Evolutionary conservation across 2,329 filamentous ascomycete genomes (phyloP).

Genomic region (Exutisphaerella laricina): DNA sequence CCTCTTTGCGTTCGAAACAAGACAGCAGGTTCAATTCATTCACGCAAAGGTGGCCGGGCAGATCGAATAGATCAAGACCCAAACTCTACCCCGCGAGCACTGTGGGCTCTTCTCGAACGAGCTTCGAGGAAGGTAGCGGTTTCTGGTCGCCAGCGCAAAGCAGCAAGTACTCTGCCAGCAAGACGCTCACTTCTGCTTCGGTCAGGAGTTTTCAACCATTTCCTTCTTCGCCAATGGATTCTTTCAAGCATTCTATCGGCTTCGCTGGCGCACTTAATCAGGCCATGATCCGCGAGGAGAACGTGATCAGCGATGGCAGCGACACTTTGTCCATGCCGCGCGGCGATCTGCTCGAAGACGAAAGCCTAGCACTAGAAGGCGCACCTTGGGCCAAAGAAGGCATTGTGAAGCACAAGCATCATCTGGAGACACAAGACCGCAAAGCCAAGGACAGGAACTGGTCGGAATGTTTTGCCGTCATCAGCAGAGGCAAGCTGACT

Average conservation of each 20-base stretch:
- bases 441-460: constrained; percentile 91
- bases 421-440: constrained; percentile 84
- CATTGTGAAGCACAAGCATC: constrained; percentile 91
- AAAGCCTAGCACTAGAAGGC: constrained; percentile 82
- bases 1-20: constrained; percentile 61
- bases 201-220: constrained; percentile 82
- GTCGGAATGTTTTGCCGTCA: constrained; percentile 91
- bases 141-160: constrained; percentile 87
- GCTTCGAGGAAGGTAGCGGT: constrained; percentile 83
- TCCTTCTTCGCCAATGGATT: constrained; percentile 51
- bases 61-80: constrained; percentile 78
- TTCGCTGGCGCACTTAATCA: constrained; percentile 96
- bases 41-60: constrained; percentile 62
- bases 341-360: constrained; percentile 69
- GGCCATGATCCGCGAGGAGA: constrained; percentile 89
- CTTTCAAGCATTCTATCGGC: constrained; percentile 91
- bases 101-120: constrained; percentile 85
- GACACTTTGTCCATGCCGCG: constrained; percentile 27
- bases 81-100: constrained; percentile 70
- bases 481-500: constrained; percentile 90
- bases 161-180: constrained; percentile 87
- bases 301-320: constrained; percentile 38
- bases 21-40: constrained; percentile 52
- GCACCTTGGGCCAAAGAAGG: constrained; percentile 99
- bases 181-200: constrained; percentile 85